These are phyloP conservation scores for Mortierella polycephala DNA, from an alignment of 371 early-diverging fungal genomes.

Conservation along the genomic window DNA sequence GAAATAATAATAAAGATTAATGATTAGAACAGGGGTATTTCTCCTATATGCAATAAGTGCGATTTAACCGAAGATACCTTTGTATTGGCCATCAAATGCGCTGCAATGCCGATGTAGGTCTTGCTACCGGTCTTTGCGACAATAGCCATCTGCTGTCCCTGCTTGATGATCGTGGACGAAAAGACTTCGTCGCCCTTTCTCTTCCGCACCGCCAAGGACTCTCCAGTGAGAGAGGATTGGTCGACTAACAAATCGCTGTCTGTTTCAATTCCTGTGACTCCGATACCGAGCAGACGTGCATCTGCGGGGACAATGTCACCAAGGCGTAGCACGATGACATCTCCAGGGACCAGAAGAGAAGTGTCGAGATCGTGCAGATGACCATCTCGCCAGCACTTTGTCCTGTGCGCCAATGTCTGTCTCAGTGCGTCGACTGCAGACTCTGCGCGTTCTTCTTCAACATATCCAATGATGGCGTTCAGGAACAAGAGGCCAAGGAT, in stretches of 20 bases:
- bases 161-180: slow-evolving; percentile 91
- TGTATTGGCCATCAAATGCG: slow-evolving; percentile 81
- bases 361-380: slow-evolving; percentile 82
- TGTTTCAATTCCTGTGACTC: slow-evolving; percentile 75
- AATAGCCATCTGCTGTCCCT: slow-evolving; percentile 89
- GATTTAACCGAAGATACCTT: slow-evolving; percentile 11
- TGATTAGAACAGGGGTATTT: background rate
- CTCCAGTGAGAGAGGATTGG: slow-evolving; percentile 95
- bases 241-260: slow-evolving; percentile 87
- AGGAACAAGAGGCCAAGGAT: slow-evolving; percentile 82
- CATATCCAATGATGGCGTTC: slow-evolving; percentile 91
- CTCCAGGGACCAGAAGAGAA: slow-evolving; percentile 83
- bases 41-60: background rate
- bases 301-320: slow-evolving; percentile 97
- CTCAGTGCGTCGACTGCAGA: slow-evolving; percentile 91
- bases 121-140: slow-evolving; percentile 88
- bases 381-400: slow-evolving; percentile 82
- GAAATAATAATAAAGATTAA: background rate
- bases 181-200: slow-evolving; percentile 82
- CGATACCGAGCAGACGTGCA: slow-evolving; percentile 83
- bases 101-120: slow-evolving; percentile 94
- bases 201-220: slow-evolving; percentile 87
- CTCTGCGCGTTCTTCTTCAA: slow-evolving; percentile 91
- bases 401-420: slow-evolving; percentile 86
- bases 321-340: slow-evolving; percentile 86